These are phyloP conservation scores for Zea mays DNA, from an alignment of 176 grass and related monocot species.

Conservation along the genomic window Zm-B73-REFERENCE-NAM-5.0 NC_050102.1:147894501-147895000, in stretches of 20 bases:
- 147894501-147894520: constrained; percentile 88
- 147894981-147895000: too few species aligned
- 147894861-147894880: background rate
- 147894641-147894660: constrained; percentile 65
- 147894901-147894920: background rate
- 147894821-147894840: background rate
- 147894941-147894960: too few species aligned
- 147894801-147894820: background rate
- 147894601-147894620: constrained; percentile 71
- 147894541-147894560: constrained; percentile 74
- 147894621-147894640: constrained; percentile 83
- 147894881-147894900: background rate
- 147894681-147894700: constrained; percentile 29
- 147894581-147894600: constrained; percentile 96
- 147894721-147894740: constrained; percentile 54
- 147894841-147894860: background rate
- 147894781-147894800: constrained; percentile 68
- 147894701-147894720: constrained; percentile 21
- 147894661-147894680: constrained; percentile 15
- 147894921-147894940: constrained; percentile 3
- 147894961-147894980: too few species aligned
- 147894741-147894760: constrained; percentile 76
- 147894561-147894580: constrained; percentile 80
- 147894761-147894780: constrained; percentile 64
- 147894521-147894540: constrained; percentile 91